These are phyloP conservation scores for Marchantia paleacea DNA, from an alignment of 225 moss, liverwort and hornwort genomes.

Conservation along the genomic window DNA sequence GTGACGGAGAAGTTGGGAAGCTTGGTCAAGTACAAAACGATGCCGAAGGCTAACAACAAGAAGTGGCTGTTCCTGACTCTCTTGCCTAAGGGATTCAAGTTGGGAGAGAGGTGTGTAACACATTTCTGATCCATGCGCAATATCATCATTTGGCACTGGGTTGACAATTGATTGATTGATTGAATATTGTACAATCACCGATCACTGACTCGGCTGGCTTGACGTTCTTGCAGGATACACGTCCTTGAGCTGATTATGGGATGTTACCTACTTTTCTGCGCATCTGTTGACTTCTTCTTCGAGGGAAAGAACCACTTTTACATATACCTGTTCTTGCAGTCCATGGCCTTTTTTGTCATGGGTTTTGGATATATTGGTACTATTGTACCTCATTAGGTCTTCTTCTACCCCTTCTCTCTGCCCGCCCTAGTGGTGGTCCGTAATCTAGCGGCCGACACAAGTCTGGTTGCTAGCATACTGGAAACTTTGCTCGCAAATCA, in stretches of 20 bases:
- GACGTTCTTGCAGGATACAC: slow-evolving; percentile 46
- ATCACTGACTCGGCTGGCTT: neutral
- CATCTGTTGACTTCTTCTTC: slow-evolving; percentile 68
- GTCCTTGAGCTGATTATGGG: slow-evolving; percentile 67
- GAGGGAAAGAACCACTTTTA: slow-evolving; percentile 76
- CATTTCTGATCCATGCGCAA: neutral
- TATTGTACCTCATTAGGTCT: slow-evolving; percentile 52
- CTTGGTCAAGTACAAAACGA: slow-evolving; percentile 60
- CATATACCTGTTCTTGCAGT: slow-evolving; percentile 69
- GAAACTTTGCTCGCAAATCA: slow-evolving; percentile 44
- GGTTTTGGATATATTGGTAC: slow-evolving; percentile 93
- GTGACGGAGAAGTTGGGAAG: slow-evolving; percentile 88
- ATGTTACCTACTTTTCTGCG: slow-evolving; percentile 68
- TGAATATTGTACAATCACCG: neutral
- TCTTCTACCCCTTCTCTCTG: neutral
- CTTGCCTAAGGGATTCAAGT: slow-evolving; percentile 61
- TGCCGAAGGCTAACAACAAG: slow-evolving; percentile 50
- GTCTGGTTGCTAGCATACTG: slow-evolving; percentile 38
- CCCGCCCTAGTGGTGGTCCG: slow-evolving; percentile 11
- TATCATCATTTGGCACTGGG: neutral
- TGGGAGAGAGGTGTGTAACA: slow-evolving; percentile 52
- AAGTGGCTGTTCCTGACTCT: slow-evolving; percentile 66
- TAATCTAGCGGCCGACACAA: slow-evolving; percentile 34
- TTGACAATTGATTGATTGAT: neutral
- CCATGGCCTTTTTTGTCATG: slow-evolving; percentile 72